A percentile compares a stretch with the other conserved stretches of the same genome.
Evolutionary conservation across 257 asterid species (phyloP).

Genomic region (Solanum dulcamara): DNA sequence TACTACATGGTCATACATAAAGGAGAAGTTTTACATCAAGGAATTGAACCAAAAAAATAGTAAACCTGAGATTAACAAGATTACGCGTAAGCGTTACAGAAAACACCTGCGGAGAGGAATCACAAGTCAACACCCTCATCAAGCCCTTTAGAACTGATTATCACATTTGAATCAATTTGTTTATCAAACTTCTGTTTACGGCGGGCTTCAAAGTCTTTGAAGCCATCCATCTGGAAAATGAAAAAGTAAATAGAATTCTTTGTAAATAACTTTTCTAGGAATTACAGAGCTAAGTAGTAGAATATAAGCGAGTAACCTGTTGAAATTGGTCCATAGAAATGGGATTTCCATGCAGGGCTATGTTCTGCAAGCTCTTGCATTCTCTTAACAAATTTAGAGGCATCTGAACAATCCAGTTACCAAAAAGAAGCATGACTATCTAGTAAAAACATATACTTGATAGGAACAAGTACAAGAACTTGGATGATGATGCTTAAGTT

Average conservation of each 20-base stretch:
- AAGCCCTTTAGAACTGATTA: conserved; percentile 88
- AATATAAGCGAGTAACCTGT: conserved; percentile 30
- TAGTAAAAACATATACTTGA: not conserved
- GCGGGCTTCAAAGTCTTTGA: conserved; percentile 70
- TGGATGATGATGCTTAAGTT: not conserved
- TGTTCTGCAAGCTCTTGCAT: conserved; percentile 73
- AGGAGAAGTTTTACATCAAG: not conserved
- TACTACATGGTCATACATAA: not conserved
- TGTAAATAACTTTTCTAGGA: not conserved
- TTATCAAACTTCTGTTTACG: conserved; percentile 86
- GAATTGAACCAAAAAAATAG: not conserved
- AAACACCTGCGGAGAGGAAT: conserved; percentile 17
- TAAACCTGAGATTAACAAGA: not conserved
- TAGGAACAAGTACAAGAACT: not conserved
- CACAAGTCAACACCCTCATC: conserved; percentile 88
- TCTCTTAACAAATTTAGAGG: conserved; percentile 69
- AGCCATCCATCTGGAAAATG: conserved; percentile 72
- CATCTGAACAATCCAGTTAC: conserved; percentile 29
- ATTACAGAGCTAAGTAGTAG: not conserved
- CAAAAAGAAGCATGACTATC: not conserved
- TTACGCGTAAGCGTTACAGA: not conserved
- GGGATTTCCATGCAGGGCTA: conserved; percentile 86
- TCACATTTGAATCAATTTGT: conserved; percentile 82
- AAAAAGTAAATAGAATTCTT: not conserved
- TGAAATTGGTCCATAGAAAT: conserved; percentile 87